phyloP scores from a whole-genome alignment of 306 rosid genomes.

The Fagus sylvatica region DNA sequence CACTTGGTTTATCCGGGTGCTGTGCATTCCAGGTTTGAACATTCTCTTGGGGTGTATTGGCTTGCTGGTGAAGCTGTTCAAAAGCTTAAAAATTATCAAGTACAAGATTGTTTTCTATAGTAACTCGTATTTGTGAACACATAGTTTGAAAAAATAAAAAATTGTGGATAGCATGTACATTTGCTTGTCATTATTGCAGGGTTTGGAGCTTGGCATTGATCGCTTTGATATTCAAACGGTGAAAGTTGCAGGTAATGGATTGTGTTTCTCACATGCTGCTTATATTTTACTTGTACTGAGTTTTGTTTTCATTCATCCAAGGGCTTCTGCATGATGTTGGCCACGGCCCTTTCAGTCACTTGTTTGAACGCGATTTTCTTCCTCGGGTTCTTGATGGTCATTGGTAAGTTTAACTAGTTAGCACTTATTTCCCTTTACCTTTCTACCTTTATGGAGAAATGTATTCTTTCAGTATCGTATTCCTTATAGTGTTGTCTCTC shows the following conservation, averaged over 20 bases:
- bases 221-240: slow-evolving; percentile 81
- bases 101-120: slow-evolving; percentile 25
- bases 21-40: slow-evolving; percentile 90
- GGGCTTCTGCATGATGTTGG: slow-evolving; percentile 98
- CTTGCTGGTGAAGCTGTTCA: slow-evolving; percentile 82
- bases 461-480: neutral
- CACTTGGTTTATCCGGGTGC: slow-evolving; percentile 93
- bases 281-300: slow-evolving; percentile 11
- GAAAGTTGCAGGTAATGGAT: slow-evolving; percentile 79
- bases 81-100: slow-evolving; percentile 67
- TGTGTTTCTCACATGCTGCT: slow-evolving; percentile 2
- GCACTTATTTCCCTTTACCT: neutral
- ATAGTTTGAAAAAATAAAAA: neutral
- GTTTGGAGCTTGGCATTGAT: slow-evolving; percentile 80
- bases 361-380: slow-evolving; percentile 87
- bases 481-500: neutral
- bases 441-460: neutral
- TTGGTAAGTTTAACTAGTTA: slow-evolving; percentile 46
- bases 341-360: slow-evolving; percentile 96
- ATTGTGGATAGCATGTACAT: neutral
- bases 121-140: slow-evolving; percentile 1
- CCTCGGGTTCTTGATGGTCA: slow-evolving; percentile 60
- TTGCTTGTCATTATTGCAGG: slow-evolving; percentile 52
- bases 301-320: slow-evolving; percentile 14
- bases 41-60: slow-evolving; percentile 96